Percentiles rank a stretch among this genome's conserved stretches.
These are phyloP conservation scores for Diaporthe sp. DNA, from an alignment of 2,329 filamentous ascomycete genomes.

Conservation along the genomic window DNA sequence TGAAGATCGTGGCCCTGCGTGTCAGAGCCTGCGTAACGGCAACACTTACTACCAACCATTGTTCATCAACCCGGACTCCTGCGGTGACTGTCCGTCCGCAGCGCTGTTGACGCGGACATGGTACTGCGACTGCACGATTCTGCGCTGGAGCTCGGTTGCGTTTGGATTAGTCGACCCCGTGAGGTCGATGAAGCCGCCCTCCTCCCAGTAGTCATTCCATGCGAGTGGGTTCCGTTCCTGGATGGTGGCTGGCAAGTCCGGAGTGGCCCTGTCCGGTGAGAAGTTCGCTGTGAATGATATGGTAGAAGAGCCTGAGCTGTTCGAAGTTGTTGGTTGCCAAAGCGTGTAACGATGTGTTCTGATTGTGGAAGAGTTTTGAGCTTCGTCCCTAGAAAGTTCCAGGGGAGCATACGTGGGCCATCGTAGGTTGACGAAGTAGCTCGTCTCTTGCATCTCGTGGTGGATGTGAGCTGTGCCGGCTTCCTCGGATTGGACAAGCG, in stretches of 20 bases:
- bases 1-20: background rate
- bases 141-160: slow-evolving; percentile 58
- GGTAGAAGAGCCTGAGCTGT: background rate
- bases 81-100: slow-evolving; percentile 52
- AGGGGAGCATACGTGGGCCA: background rate
- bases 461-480: background rate
- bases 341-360: slow-evolving; percentile 10
- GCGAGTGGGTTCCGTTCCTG: background rate
- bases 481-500: slow-evolving; percentile 38
- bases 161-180: slow-evolving; percentile 49
- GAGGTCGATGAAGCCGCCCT: slow-evolving; percentile 13
- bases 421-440: slow-evolving; percentile 18
- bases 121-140: slow-evolving; percentile 59
- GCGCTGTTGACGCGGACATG: slow-evolving; percentile 59
- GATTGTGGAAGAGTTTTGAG: background rate
- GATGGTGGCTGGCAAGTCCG: slow-evolving; percentile 5
- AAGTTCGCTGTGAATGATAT: slow-evolving; percentile 23
- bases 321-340: background rate
- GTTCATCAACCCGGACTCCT: slow-evolving; percentile 61
- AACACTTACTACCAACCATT: slow-evolving; percentile 57
- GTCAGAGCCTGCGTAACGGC: background rate
- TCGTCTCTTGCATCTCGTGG: slow-evolving; percentile 15
- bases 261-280: background rate
- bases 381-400: background rate
- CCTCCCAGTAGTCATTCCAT: slow-evolving; percentile 5